Evolutionary conservation across 257 asterid genomes (phyloP), one percentile per base, ranked within the genome.

Genomic region (Salvia hispanica): DNA sequence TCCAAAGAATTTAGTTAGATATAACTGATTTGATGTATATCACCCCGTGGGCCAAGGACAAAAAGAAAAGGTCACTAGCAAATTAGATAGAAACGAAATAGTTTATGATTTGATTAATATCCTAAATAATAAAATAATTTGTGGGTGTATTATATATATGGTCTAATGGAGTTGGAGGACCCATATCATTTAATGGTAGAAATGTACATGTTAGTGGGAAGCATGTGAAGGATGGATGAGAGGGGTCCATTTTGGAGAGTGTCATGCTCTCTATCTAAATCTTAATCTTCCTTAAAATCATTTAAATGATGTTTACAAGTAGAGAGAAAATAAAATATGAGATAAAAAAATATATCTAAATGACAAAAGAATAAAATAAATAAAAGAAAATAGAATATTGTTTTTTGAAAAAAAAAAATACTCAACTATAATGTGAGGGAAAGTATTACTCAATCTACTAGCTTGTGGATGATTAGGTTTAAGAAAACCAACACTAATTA

Each of bases 171-270:
- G 68, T 14, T 31, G 31, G 31, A 25, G 78, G 54, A 15, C 77
- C 84, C 79, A 68, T 10, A 16, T 66, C 81, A 83, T 76, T 83
- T 42, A 84, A 86, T 87, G 79, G 88, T 66, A 18, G 62, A 80
- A 83, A 86, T 83, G 85, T 77, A 47, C 90, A 79, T 66, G 89
- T 69, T 82, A 84, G 96, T 89, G 96, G 95, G 85, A 83, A 81
- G 67, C 96, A 89, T 85, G 98, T 92, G 95, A 82, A 71, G 83
- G 62, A 76, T 83, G 89, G 84, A 68, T 25, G 74, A 8, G 33
- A 70, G 61, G 92, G 96, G 90, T 83, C 92, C 96, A 82, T 82
- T 7, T 70, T 31, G 46, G 58, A 39, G 64, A 63, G 6, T 54
- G 45, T 44, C 40, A 13, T 46, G 16, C 68, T 51, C 3, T 25